Conservation (phyloP, 2,329 filamentous ascomycete genomes). For the Sporothrix euskadiensis region DNA sequence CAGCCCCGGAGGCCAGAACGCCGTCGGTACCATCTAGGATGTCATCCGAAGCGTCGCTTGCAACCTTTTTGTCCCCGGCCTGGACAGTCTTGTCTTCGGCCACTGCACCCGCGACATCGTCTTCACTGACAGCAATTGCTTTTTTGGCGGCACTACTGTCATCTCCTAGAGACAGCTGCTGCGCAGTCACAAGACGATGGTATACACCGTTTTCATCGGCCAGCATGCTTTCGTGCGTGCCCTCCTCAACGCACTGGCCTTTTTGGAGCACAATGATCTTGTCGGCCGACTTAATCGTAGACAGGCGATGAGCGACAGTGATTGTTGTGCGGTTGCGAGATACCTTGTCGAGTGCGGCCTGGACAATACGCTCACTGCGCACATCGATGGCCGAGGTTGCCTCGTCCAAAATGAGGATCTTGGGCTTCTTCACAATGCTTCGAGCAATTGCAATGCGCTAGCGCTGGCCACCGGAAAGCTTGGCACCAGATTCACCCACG, state of each 20-base stretch:
- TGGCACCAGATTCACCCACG: slow-evolving; percentile 37
- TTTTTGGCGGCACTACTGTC: slow-evolving; percentile 30
- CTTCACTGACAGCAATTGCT: not conserved
- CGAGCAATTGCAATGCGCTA: slow-evolving; percentile 73
- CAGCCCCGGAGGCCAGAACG: slow-evolving; percentile 45
- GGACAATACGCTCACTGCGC: slow-evolving; percentile 65
- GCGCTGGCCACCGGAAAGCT: slow-evolving; percentile 70
- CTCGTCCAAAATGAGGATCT: slow-evolving; percentile 70
- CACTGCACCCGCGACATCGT: not conserved
- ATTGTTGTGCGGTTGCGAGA: slow-evolving; percentile 81
- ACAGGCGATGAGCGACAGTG: slow-evolving; percentile 78
- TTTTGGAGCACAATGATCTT: slow-evolving; percentile 73
- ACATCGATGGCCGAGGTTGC: slow-evolving; percentile 67
- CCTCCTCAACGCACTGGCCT: slow-evolving; percentile 69
- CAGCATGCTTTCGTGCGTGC: slow-evolving; percentile 71
- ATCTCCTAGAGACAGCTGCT: slow-evolving; percentile 54
- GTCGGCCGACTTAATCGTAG: slow-evolving; percentile 73
- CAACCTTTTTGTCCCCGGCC: slow-evolving; percentile 22
- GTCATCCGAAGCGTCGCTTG: slow-evolving; percentile 41
- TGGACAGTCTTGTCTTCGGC: not conserved
- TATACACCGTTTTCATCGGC: slow-evolving; percentile 61
- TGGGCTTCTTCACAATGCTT: slow-evolving; percentile 66
- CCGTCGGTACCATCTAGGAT: slow-evolving; percentile 45
- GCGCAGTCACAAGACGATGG: slow-evolving; percentile 62
- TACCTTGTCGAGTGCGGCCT: slow-evolving; percentile 57